Evolutionary conservation across 2,329 filamentous ascomycete species (phyloP).

Genomic region (Fusarium armeniacum): DNA sequence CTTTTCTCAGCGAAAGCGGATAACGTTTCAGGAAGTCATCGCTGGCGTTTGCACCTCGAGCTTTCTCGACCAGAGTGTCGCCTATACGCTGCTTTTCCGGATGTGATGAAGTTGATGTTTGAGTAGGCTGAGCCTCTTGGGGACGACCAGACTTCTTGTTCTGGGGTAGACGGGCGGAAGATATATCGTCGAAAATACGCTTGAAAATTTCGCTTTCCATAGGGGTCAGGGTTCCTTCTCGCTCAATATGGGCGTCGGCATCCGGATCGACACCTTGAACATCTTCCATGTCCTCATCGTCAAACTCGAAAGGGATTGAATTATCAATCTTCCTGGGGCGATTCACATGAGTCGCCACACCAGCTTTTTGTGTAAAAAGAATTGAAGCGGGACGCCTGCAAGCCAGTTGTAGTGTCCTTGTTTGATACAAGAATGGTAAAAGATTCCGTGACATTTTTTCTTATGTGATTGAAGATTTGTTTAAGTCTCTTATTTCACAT

Average conservation of each 20-base stretch:
- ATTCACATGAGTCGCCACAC: constrained; percentile 34
- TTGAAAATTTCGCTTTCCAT: constrained; percentile 70
- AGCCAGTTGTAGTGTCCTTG: constrained; percentile 65
- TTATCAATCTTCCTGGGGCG: constrained; percentile 48
- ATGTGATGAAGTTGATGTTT: constrained; percentile 4
- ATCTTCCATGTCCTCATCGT: constrained; percentile 58
- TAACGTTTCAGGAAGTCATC: constrained; percentile 57
- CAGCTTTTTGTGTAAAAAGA: constrained; percentile 41
- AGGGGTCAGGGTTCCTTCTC: constrained; percentile 68
- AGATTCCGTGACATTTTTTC: constrained; percentile 63
- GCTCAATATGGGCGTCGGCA: neutral
- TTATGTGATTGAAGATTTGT: neutral
- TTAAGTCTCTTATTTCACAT: constrained; percentile 17
- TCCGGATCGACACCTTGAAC: constrained; percentile 27
- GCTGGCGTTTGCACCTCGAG: constrained; percentile 51
- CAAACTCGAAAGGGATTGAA: constrained; percentile 68
- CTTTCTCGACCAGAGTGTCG: constrained; percentile 54
- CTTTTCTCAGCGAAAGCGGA: constrained; percentile 57
- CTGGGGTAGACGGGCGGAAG: constrained; percentile 54
- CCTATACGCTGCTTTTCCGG: constrained; percentile 25
- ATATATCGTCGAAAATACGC: constrained; percentile 66
- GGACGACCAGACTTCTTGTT: constrained; percentile 44
- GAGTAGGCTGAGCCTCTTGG: constrained; percentile 3
- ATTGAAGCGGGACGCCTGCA: constrained; percentile 48
- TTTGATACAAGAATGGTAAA: constrained; percentile 80